Conservation (phyloP, 2,329 filamentous ascomycete genomes). For the Alternaria triticimaculans region DNA sequence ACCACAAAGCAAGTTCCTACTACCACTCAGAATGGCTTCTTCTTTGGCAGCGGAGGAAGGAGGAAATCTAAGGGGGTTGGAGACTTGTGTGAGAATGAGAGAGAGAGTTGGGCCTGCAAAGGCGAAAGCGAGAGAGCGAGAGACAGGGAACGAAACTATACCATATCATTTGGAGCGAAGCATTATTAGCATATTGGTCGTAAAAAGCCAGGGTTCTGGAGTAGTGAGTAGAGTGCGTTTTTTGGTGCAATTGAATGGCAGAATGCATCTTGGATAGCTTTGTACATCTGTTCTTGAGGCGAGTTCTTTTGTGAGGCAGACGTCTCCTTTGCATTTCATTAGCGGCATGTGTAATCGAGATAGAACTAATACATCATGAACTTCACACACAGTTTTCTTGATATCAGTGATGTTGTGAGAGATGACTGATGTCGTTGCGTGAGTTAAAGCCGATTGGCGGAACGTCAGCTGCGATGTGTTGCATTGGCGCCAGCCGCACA, state of each 20-base stretch:
- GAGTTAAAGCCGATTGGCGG: neutral
- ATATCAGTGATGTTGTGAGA: neutral
- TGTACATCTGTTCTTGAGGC: neutral
- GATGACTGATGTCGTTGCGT: neutral
- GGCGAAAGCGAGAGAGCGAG: neutral
- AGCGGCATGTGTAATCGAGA: neutral
- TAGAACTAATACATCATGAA: neutral
- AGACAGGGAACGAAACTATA: conserved; percentile 26
- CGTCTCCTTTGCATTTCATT: neutral
- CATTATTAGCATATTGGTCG: conserved; percentile 24
- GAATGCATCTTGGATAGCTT: conserved; percentile 7
- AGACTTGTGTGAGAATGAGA: conserved; percentile 12
- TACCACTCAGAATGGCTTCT: conserved; percentile 39
- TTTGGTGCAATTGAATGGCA: conserved; percentile 26
- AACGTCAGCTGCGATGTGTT: neutral
- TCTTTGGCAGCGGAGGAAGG: conserved; percentile 11
- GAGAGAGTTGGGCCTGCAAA: conserved; percentile 9
- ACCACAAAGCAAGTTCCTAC: conserved; percentile 28
- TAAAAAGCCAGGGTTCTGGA: conserved; percentile 9
- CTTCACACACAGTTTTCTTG: too few relatives aligned
- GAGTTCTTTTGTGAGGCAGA: neutral
- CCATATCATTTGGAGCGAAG: conserved; percentile 37
- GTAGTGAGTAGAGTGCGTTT: conserved; percentile 20
- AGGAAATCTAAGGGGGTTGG: conserved; percentile 34
- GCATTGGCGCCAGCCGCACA: neutral